A percentile compares a stretch with the other conserved stretches of the same genome.
Evolutionary conservation across 2,329 filamentous ascomycete species (phyloP).

Genomic region (Cladosporium sp.): DNA sequence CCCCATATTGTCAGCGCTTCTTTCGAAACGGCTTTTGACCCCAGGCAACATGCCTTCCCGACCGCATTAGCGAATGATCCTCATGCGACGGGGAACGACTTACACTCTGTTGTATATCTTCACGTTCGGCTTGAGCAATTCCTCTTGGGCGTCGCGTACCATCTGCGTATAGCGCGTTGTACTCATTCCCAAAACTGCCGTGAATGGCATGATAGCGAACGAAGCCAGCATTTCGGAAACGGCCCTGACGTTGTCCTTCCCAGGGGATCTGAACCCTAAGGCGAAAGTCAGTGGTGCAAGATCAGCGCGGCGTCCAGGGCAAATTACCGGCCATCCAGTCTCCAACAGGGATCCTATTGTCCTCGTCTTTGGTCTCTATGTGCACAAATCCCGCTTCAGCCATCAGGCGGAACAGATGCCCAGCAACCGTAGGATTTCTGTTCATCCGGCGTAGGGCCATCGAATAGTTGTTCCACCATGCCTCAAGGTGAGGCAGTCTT

Average conservation of each 20-base stretch:
- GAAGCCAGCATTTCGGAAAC: not conserved
- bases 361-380: not conserved
- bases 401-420: not conserved
- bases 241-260: not conserved
- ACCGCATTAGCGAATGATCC: not conserved
- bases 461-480: not conserved
- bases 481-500: not conserved
- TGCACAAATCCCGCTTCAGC: not conserved
- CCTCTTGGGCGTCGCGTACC: not conserved
- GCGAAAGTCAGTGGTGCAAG: not conserved
- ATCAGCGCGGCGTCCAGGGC: not conserved
- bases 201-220: not conserved
- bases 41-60: not conserved
- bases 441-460: not conserved
- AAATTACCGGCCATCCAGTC: not conserved
- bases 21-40: not conserved
- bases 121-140: not conserved
- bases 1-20: not conserved
- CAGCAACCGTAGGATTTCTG: not conserved
- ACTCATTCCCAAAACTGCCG: not conserved
- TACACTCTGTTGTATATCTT: constrained; percentile 1
- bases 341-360: not conserved
- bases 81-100: not conserved
- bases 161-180: not conserved
- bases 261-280: not conserved